A percentile compares a stretch with the other conserved stretches of the same genome.
These are phyloP conservation scores for Aquilaria malaccensis DNA, from an alignment of 345 rosid species.

Conservation along the genomic window DNA sequence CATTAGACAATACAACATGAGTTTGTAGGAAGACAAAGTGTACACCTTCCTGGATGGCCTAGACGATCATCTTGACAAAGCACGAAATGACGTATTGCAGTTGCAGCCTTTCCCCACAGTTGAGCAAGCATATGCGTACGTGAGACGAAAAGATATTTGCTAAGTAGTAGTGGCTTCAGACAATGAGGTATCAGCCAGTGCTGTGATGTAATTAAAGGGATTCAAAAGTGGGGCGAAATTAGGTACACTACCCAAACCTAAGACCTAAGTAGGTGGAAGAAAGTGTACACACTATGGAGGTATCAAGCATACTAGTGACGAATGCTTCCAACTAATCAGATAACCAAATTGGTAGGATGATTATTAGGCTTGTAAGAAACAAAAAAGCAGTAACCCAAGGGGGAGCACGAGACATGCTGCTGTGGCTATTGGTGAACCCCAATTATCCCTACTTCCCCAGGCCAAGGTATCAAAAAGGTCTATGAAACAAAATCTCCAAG, in stretches of 20 bases:
- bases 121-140: background rate
- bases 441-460: background rate
- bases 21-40: no score
- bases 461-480: no score
- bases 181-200: background rate
- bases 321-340: constrained; percentile 5
- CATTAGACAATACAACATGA: no score
- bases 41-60: no score
- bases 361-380: background rate
- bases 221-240: background rate
- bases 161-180: background rate
- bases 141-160: background rate
- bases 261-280: background rate
- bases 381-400: background rate
- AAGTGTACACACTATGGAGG: constrained; percentile 3
- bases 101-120: background rate
- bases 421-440: background rate
- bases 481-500: background rate
- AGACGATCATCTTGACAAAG: no score
- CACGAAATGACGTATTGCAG: background rate
- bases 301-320: background rate
- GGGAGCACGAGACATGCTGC: background rate
- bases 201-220: background rate
- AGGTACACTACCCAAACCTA: background rate
- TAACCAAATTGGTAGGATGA: constrained; percentile 13